A percentile compares a stretch with the other conserved stretches of the same genome.
phyloP scores from a whole-genome alignment of 768 basidiomycete species.

The Udeniomyces megalosporus region DNA sequence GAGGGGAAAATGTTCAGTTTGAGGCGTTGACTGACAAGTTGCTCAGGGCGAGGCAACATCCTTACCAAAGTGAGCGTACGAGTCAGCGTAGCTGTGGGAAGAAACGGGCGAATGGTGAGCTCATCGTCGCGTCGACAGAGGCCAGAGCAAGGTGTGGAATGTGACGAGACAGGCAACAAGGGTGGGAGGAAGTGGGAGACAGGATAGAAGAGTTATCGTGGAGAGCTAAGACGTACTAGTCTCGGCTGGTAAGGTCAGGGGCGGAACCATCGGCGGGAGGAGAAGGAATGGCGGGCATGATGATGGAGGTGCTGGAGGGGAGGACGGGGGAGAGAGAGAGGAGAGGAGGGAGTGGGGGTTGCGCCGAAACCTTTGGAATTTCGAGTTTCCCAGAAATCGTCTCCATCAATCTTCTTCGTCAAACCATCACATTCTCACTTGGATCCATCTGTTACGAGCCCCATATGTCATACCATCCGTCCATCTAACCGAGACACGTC shows the following conservation, averaged over 20 bases:
- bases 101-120: background rate
- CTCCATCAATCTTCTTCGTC: too few relatives aligned
- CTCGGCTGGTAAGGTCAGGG: constrained; percentile 26
- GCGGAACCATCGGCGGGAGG: constrained; percentile 22
- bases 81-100: constrained; percentile 49
- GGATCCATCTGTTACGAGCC: too few relatives aligned
- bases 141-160: background rate
- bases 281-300: constrained; percentile 13
- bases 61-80: constrained; percentile 85
- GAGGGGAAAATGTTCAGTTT: background rate
- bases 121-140: constrained; percentile 21
- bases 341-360: too few relatives aligned
- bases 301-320: constrained; percentile 2
- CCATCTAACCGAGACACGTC: too few relatives aligned
- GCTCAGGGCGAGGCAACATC: background rate
- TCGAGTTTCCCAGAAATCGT: too few relatives aligned
- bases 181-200: background rate
- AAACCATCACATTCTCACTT: too few relatives aligned
- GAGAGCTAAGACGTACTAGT: constrained; percentile 23
- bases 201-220: background rate
- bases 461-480: too few relatives aligned
- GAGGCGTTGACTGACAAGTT: too few relatives aligned
- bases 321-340: background rate
- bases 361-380: too few relatives aligned
- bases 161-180: too few relatives aligned